phyloP scores from a whole-genome alignment of 1,139 yeast genomes.

The Wickerhamomyces sp. region DNA sequence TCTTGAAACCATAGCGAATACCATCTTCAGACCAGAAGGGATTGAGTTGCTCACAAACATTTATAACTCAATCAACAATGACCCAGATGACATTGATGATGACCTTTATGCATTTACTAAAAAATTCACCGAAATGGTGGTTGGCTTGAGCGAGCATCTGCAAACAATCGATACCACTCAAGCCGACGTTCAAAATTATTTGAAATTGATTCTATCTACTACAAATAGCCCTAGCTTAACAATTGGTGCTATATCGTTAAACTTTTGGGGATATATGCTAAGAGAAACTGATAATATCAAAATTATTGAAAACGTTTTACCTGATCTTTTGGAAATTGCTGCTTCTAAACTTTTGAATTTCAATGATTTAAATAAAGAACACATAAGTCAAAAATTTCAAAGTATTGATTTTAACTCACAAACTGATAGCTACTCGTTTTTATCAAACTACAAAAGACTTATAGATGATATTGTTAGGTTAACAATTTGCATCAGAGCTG shows the following conservation, averaged over 20 bases:
- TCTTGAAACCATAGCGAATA: conserved; percentile 74
- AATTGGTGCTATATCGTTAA: conserved; percentile 86
- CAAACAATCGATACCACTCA: conserved; percentile 27
- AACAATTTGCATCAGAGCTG: conserved; percentile 81
- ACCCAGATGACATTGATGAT: conserved; percentile 79
- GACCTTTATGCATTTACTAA: conserved; percentile 72
- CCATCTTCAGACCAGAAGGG: conserved; percentile 71
- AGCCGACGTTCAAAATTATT: conserved; percentile 43
- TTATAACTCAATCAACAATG: conserved; percentile 56
- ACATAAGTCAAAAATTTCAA: conserved; percentile 59
- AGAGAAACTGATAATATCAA: conserved; percentile 65
- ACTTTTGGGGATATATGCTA: conserved; percentile 90
- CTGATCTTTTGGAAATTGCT: conserved; percentile 68
- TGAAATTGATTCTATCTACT: conserved; percentile 71
- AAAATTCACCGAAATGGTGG: conserved; percentile 90
- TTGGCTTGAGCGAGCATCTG: conserved; percentile 66
- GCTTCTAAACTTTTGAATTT: conserved; percentile 78
- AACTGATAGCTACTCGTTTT: conserved; percentile 74
- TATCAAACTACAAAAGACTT: conserved; percentile 76
- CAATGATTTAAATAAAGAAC: conserved; percentile 61
- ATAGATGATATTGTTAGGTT: conserved; percentile 89
- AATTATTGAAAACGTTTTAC: conserved; percentile 49
- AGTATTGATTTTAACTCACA: conserved; percentile 85
- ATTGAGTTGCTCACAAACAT: conserved; percentile 62
- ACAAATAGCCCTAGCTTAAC: conserved; percentile 82